Percentiles rank a stretch among this genome's conserved stretches.
Conservation (phyloP, 192 early-diverging fungal genomes). For the Funneliformis geosporum region DNA sequence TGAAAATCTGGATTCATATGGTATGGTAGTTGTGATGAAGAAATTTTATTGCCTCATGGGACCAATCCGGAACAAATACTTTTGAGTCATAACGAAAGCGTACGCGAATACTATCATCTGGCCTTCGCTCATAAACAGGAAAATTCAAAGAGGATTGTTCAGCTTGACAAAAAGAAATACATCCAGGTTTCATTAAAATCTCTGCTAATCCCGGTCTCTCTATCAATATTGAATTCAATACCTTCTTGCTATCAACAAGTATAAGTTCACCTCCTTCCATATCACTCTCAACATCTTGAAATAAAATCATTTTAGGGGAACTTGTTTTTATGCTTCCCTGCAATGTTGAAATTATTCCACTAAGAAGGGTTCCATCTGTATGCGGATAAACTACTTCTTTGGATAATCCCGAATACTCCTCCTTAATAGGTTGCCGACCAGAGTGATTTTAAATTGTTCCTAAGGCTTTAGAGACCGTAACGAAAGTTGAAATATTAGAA, state of each 20-base stretch:
- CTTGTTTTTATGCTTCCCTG: neutral
- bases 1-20: neutral
- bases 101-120: neutral
- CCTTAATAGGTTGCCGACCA: neutral
- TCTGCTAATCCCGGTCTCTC: neutral
- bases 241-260: neutral
- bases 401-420: neutral
- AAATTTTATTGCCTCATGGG: neutral
- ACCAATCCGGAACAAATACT: neutral
- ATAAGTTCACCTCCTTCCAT: neutral
- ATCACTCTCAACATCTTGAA: neutral
- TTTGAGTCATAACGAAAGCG: constrained; percentile 3
- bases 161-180: neutral
- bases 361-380: constrained; percentile 3
- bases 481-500: neutral
- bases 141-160: neutral
- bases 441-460: neutral
- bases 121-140: neutral
- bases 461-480: neutral
- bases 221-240: neutral
- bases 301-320: neutral
- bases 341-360: too few species aligned
- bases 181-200: neutral
- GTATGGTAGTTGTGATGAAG: neutral
- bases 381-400: neutral